A percentile compares a stretch with the other conserved stretches of the same genome.
Conservation (phyloP, 192 early-diverging fungal species). For the Coemansia sp. region DNA sequence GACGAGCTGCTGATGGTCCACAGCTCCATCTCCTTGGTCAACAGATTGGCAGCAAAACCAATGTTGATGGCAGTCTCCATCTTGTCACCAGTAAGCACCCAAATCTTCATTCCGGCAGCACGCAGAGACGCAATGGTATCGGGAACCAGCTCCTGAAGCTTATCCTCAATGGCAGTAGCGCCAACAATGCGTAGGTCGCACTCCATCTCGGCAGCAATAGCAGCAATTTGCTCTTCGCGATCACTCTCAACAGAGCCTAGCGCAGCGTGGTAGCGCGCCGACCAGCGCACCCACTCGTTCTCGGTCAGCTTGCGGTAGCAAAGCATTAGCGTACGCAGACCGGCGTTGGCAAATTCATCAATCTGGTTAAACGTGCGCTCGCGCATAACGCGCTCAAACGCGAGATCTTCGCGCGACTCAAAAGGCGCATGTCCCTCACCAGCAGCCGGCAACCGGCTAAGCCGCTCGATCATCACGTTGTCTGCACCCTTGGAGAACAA, state of each 20-base stretch:
- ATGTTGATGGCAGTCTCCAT: constrained; percentile 99
- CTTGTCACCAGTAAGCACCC: constrained; percentile 98
- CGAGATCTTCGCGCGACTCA: constrained; percentile 39
- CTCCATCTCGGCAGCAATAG: constrained; percentile 78
- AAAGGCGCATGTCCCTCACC: constrained; percentile 9
- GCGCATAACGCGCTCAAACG: constrained; percentile 53
- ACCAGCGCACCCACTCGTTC: constrained; percentile 75
- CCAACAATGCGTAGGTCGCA: constrained; percentile 77
- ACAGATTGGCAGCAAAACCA: constrained; percentile 80
- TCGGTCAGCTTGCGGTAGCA: constrained; percentile 72
- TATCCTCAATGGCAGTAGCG: constrained; percentile 96
- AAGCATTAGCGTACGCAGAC: constrained; percentile 87
- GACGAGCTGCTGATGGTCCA: constrained; percentile 57
- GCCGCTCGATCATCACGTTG: constrained; percentile 87
- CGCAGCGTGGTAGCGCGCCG: constrained; percentile 69
- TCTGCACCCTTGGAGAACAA: constrained; percentile 95
- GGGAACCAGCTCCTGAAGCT: constrained; percentile 94
- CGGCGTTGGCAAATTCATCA: constrained; percentile 75
- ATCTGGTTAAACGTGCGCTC: constrained; percentile 64
- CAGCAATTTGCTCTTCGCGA: constrained; percentile 71
- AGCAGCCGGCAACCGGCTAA: constrained; percentile 18
- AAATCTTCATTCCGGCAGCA: constrained; percentile 89
- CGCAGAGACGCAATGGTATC: constrained; percentile 81
- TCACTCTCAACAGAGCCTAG: constrained; percentile 64
- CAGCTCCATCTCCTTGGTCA: constrained; percentile 68